These are phyloP conservation scores for Penicillium silybi DNA, from an alignment of 495 filamentous ascomycete genomes.

Conservation along the genomic window DNA sequence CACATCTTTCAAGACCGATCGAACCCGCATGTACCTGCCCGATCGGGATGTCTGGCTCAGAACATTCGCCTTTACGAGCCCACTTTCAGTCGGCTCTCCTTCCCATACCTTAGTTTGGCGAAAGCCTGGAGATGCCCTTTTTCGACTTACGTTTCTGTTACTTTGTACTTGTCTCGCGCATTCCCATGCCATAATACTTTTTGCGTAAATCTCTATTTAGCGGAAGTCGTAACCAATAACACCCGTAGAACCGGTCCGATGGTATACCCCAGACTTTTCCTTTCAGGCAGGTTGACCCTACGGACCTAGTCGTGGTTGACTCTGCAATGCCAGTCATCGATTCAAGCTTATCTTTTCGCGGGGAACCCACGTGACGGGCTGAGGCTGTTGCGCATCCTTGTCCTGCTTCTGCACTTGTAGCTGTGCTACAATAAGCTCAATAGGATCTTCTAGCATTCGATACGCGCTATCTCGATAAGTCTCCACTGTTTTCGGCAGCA, in stretches of 20 bases:
- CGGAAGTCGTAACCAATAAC: conserved; percentile 13
- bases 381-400: background rate
- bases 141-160: background rate
- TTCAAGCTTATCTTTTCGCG: conserved; percentile 14
- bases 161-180: background rate
- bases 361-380: conserved; percentile 10
- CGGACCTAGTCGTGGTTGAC: background rate
- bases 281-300: conserved; percentile 17
- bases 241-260: background rate
- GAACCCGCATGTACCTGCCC: conserved; percentile 26
- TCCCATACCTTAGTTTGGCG: conserved; percentile 13
- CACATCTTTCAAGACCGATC: conserved; percentile 12
- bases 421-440: too few species aligned
- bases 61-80: conserved; percentile 2
- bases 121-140: conserved; percentile 21
- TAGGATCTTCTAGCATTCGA: background rate
- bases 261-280: background rate
- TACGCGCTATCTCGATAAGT: background rate
- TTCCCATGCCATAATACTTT: conserved; percentile 12
- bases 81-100: conserved; percentile 8
- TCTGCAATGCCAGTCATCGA: background rate
- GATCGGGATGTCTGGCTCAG: conserved; percentile 9
- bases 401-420: too few species aligned
- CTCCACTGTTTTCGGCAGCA: background rate
- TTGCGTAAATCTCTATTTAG: conserved; percentile 17